A percentile compares a stretch with the other conserved stretches of the same genome.
These are phyloP conservation scores for Zygnema circumcarinatum DNA, from an alignment of 139 green algal genomes.

Conservation along the genomic window DNA sequence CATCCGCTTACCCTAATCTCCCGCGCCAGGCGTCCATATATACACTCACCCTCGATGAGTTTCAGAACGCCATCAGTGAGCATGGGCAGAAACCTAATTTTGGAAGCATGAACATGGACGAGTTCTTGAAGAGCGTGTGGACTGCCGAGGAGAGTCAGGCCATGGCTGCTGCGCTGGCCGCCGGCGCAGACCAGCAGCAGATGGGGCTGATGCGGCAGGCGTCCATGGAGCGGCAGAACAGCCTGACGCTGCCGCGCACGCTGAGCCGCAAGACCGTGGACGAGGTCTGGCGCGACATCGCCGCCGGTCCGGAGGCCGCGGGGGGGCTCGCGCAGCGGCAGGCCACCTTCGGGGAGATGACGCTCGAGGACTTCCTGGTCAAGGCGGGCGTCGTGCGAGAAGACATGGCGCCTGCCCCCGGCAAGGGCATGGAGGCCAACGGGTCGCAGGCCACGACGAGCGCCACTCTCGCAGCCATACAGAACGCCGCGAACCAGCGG, in stretches of 20 bases:
- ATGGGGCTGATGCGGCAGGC: background rate
- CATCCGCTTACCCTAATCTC: too few species aligned
- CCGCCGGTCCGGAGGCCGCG: background rate
- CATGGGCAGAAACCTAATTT: constrained; percentile 21
- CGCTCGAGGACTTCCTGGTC: constrained; percentile 53
- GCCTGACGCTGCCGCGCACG: constrained; percentile 11
- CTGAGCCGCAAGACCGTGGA: constrained; percentile 45
- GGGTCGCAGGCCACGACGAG: too few species aligned
- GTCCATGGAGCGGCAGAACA: constrained; percentile 32
- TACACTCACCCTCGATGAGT: constrained; percentile 53
- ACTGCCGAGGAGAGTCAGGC: constrained; percentile 40
- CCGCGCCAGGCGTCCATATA: constrained; percentile 55
- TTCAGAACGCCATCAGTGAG: constrained; percentile 35
- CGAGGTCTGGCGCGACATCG: constrained; percentile 55
- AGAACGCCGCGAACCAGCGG: background rate
- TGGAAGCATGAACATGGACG: constrained; percentile 57
- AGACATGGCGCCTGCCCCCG: too few species aligned
- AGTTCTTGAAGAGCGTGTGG: constrained; percentile 53
- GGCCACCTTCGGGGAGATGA: constrained; percentile 49
- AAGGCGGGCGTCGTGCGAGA: constrained; percentile 21
- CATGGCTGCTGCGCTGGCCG: constrained; percentile 21
- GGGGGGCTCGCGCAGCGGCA: constrained; percentile 1
- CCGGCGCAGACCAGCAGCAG: background rate
- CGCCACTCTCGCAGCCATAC: background rate
- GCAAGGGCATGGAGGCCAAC: too few species aligned